Evolutionary conservation across 2,329 filamentous ascomycete genomes (phyloP).

Genomic region (Hypoxylon sp.): DNA sequence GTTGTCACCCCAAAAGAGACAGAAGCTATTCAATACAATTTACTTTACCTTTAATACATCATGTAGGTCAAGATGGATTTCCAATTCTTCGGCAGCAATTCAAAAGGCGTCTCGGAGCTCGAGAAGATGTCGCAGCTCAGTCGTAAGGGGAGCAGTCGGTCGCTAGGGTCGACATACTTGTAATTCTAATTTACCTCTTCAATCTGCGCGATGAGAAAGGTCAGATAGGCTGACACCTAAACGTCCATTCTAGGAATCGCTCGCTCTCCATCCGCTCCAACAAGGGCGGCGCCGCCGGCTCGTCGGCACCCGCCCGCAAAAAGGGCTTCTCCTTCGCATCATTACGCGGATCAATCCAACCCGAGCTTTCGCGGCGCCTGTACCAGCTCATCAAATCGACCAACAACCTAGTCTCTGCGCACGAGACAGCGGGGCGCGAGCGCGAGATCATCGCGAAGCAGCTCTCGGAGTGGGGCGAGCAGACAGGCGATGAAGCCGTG

Average conservation of each 20-base stretch:
- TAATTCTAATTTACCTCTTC: constrained; percentile 27
- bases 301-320: constrained; percentile 58
- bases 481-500: constrained; percentile 86
- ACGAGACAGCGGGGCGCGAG: constrained; percentile 88
- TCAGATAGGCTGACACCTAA: constrained; percentile 31
- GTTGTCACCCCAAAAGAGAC: constrained; percentile 17
- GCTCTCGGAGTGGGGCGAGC: constrained; percentile 96
- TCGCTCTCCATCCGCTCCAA: constrained; percentile 54
- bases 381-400: constrained; percentile 95
- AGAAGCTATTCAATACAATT: constrained; percentile 1
- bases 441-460: constrained; percentile 87
- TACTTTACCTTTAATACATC: constrained; percentile 29
- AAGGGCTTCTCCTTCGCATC: constrained; percentile 88
- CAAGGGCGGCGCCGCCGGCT: constrained; percentile 57
- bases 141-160: constrained; percentile 37
- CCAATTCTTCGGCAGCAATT: constrained; percentile 46
- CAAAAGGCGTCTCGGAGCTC: constrained; percentile 49
- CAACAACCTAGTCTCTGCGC: constrained; percentile 86
- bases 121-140: constrained; percentile 45
- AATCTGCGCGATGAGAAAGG: neutral
- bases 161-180: constrained; percentile 43
- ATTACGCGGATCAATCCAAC: constrained; percentile 85
- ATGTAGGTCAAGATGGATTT: constrained; percentile 52
- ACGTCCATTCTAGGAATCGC: constrained; percentile 45
- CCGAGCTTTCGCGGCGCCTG: constrained; percentile 89